Evolutionary conservation across 768 basidiomycete genomes (phyloP), one percentile per base, ranked within the genome.

Genomic region (Tulasnella sp.): DNA sequence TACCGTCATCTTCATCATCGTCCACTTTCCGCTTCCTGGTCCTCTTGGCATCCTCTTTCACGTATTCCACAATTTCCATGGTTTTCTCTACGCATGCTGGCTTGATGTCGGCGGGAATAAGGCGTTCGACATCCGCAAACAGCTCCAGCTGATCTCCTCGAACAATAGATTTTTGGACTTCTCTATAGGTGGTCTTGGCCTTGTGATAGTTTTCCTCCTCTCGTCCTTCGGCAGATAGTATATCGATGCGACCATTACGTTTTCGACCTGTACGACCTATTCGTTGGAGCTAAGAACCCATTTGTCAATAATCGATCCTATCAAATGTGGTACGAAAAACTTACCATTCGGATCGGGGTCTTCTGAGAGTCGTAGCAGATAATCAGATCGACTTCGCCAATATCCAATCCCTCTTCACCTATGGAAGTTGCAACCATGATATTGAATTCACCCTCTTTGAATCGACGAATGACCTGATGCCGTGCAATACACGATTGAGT

Each of bases 391-490:
- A 99, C 82, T 63, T 95, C 92, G 28, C 95, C 95, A 49, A 99
- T 99, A 64, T 99, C 95, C 15, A 99, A 72, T 52, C 95, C 95
- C 65, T 99, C 95, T 66, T 99, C 95, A 19, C 95, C 95, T 48
- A 99, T 89, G 3, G 85, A 93, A 4, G 95, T 98, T 1, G 92
- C 84, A 6, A 99, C 93, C 9, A 99, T 69, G 32, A 95, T 80
- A 58, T 99, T 99, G 64, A 77, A 89, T 53, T 79, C 79, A 9
- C 89, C 90, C 3, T 67, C 68, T 63, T 91, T 91, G 70, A 99
- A 98, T 56, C 77, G 76, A 53, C 79, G 69, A 60, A 99, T 87
- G 28, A 87, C 74, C 91, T 96, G 57, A 32, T 29, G n/a, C n/a
- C n/a, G n/a, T n/a, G n/a, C n/a, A n/a, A n/a, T n/a, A n/a, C n/a